Conservation (phyloP, 2,329 filamentous ascomycete genomes). For the Verruconis gallopava region DNA sequence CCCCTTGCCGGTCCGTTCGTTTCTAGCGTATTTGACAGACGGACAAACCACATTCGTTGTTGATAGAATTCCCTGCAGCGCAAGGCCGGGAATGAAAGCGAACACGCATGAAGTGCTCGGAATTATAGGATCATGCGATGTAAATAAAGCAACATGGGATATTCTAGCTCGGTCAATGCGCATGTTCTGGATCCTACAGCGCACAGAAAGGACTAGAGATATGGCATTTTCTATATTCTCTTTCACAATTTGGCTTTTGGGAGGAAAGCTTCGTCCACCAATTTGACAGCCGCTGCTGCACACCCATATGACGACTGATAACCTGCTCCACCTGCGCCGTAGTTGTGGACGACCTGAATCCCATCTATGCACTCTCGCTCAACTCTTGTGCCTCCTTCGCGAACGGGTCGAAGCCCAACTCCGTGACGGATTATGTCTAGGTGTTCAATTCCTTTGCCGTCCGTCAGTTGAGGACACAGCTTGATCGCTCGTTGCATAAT, state of each 20-base stretch:
- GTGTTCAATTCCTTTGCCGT: slow-evolving; percentile 55
- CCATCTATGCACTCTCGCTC: slow-evolving; percentile 57
- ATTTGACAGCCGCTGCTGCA: slow-evolving; percentile 26
- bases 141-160: too few species aligned
- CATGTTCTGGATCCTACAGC: too few species aligned
- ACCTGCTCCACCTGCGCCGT: slow-evolving; percentile 69
- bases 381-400: slow-evolving; percentile 60
- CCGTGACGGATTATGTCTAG: slow-evolving; percentile 68
- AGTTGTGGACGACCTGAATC: slow-evolving; percentile 64
- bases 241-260: not conserved
- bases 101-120: too few species aligned
- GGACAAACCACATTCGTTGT: too few species aligned
- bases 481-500: slow-evolving; percentile 72
- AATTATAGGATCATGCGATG: too few species aligned
- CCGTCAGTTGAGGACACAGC: slow-evolving; percentile 50
- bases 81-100: too few species aligned
- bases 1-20: too few species aligned
- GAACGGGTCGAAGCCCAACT: slow-evolving; percentile 66
- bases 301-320: slow-evolving; percentile 40
- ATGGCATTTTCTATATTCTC: too few species aligned
- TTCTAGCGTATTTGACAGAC: too few species aligned
- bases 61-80: too few species aligned
- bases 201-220: too few species aligned
- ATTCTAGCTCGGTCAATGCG: too few species aligned
- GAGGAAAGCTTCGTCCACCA: slow-evolving; percentile 19